These are phyloP conservation scores for Podila epicladia DNA, from an alignment of 192 early-diverging fungal genomes.

Conservation along the genomic window DNA sequence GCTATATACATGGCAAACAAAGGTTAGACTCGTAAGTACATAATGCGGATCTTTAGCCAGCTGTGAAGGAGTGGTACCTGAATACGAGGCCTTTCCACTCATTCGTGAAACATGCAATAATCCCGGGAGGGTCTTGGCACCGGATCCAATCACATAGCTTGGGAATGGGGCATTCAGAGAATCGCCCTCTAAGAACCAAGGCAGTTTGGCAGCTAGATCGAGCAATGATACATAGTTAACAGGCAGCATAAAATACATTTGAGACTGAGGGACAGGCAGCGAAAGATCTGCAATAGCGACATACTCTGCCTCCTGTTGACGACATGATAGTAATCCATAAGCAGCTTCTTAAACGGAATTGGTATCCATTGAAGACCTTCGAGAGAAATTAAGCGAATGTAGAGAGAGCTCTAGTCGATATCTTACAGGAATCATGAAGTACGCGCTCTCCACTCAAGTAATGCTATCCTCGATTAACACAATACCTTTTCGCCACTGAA, in stretches of 20 bases:
- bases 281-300: neutral
- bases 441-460: neutral
- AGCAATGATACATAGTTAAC: too few species aligned
- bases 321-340: slow-evolving; percentile 50
- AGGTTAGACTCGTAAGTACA: neutral
- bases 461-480: too few species aligned
- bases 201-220: slow-evolving; percentile 23
- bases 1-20: slow-evolving; percentile 6
- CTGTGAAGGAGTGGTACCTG: slow-evolving; percentile 9
- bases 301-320: slow-evolving; percentile 31
- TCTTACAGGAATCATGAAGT: neutral
- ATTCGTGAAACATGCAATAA: slow-evolving; percentile 38
- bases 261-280: neutral
- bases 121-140: slow-evolving; percentile 21
- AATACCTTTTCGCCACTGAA: slow-evolving; percentile 42
- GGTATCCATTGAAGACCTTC: slow-evolving; percentile 47
- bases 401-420: neutral
- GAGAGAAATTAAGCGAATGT: neutral
- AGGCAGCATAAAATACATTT: neutral
- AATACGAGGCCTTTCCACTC: slow-evolving; percentile 43
- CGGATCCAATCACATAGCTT: slow-evolving; percentile 39
- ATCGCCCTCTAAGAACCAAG: slow-evolving; percentile 46
- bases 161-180: slow-evolving; percentile 28
- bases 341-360: slow-evolving; percentile 42
- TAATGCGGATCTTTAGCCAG: too few species aligned